Conservation (phyloP, 148 eudicot species). For the Rhododendron molle region DNA sequence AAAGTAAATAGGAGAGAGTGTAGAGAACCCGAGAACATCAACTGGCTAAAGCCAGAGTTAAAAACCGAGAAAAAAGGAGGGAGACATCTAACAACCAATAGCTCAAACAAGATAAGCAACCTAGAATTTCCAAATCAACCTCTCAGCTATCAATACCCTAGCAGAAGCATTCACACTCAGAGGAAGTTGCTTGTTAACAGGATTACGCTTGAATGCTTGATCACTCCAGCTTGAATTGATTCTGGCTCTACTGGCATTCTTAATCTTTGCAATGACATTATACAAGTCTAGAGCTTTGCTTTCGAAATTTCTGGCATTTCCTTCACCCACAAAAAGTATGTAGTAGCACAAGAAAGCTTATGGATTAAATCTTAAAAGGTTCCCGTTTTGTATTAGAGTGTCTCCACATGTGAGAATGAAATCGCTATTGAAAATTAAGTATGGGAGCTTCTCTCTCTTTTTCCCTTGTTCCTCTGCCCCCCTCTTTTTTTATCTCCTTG, state of each 20-base stretch:
- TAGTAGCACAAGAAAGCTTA: not conserved
- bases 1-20: no score
- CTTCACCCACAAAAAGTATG: not conserved
- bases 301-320: not conserved
- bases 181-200: not conserved
- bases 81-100: not conserved
- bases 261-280: not conserved
- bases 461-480: not conserved
- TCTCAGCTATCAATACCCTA: not conserved
- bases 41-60: no score
- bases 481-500: not conserved
- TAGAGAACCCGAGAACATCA: no score
- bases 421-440: no score
- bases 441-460: not conserved
- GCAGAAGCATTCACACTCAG: not conserved
- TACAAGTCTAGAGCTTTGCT: not conserved
- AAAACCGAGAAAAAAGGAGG: no score
- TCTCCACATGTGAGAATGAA: no score
- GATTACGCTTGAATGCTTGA: not conserved
- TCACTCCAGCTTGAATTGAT: not conserved
- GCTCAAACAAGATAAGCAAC: not conserved
- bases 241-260: not conserved
- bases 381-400: no score
- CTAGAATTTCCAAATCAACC: not conserved
- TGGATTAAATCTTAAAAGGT: not conserved